Evolutionary conservation across 257 asterid species (phyloP), one percentile per base, ranked within the genome.

Genomic region (Jasminum sambac): DNA sequence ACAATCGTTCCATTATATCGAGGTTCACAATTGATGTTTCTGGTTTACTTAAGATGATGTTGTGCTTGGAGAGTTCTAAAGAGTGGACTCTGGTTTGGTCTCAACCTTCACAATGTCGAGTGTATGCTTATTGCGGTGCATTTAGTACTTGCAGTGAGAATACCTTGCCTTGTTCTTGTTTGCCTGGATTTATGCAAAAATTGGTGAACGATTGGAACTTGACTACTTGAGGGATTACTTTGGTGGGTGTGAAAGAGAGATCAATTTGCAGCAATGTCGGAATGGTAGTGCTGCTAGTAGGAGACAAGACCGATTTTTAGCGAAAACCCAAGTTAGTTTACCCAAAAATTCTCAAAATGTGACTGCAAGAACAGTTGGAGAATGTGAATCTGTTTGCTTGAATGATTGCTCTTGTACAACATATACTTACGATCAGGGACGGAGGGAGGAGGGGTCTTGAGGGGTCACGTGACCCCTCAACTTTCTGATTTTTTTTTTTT

Each of bases 81-180:
- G 6, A 63, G 30, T 76, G 83, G 87, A 80, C 77, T 64, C n/a
- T 74, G 72, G 77, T 82, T 40, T 85, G 83, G 87, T 25, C 81
- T 62, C 84, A 81, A 50, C 90, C 88, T 3, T 69, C 83, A 40
- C 67, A 80, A 21, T 83, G 90, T 58, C 68, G 74, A 41, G 90
- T 85, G 61, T 55, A 80, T 77, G 83, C 88, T 10, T 83, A 57
- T 64, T 85, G 88, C 21, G 88, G 90, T 16, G 77, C 78, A 5
- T 80, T 80, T 74, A 79, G 84, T 24, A 62, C 65, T 21, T 85
- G 90, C 64, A 73, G 71, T 55, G 71, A 72, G 39, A 77, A 63
- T 38, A 48, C 55, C 21, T 16, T 46, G 48, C 81, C 85, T 11
- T 86, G 90, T 38, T 19, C 66, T 24, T 86, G 90, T 74, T 69